A percentile compares a stretch with the other conserved stretches of the same genome.
phyloP scores from a whole-genome alignment of 208 protist species.

The Acanthamoeba sp. region DNA sequence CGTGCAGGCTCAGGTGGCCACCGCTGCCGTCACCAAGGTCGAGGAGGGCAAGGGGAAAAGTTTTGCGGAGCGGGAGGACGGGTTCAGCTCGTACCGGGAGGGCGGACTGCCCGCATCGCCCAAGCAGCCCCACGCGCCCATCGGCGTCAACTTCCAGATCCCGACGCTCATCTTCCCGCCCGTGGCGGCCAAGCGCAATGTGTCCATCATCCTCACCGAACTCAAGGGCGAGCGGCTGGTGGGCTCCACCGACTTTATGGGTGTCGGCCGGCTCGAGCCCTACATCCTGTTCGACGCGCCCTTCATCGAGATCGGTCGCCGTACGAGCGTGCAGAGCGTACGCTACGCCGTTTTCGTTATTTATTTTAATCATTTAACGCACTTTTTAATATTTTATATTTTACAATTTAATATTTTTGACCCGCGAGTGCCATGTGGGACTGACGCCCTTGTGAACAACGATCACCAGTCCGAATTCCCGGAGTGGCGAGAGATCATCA shows the following conservation, averaged over 20 bases:
- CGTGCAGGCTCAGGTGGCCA: neutral
- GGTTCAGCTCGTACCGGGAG: slow-evolving; percentile 2
- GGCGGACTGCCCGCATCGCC: neutral
- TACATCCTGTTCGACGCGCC: slow-evolving; percentile 69
- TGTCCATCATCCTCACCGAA: slow-evolving; percentile 61
- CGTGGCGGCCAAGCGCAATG: slow-evolving; percentile 57
- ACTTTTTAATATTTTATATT: too few species aligned
- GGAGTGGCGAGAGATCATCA: slow-evolving; percentile 58
- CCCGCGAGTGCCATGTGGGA: too few species aligned
- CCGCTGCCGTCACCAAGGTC: neutral
- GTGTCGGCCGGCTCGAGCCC: neutral
- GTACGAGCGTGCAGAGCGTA: slow-evolving; percentile 58
- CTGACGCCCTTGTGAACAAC: too few species aligned
- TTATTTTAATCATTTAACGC: too few species aligned
- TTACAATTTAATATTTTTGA: too few species aligned
- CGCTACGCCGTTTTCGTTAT: neutral
- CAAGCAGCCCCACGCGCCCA: neutral
- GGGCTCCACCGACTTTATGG: slow-evolving; percentile 29
- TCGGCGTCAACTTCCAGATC: slow-evolving; percentile 56
- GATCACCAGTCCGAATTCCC: slow-evolving; percentile 50
- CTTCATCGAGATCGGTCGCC: slow-evolving; percentile 55
- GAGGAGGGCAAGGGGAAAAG: neutral
- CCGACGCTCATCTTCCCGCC: slow-evolving; percentile 35
- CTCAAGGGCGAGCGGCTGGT: slow-evolving; percentile 49
- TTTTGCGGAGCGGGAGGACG: neutral